Evolutionary conservation across 768 basidiomycete species (phyloP).

Genomic region (Pulveroboletus sp.): DNA sequence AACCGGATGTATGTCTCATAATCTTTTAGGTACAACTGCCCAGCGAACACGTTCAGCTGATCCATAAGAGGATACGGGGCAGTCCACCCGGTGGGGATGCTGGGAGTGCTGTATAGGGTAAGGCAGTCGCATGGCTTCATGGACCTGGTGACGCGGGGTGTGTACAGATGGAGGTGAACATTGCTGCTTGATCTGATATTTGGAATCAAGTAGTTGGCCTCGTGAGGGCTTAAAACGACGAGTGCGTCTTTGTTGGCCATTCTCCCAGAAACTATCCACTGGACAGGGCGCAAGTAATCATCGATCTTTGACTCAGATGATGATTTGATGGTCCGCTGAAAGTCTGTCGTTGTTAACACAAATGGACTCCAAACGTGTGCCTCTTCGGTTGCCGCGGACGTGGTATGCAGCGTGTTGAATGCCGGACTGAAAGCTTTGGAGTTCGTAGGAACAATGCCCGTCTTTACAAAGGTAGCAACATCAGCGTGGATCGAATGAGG

Average conservation of each 20-base stretch:
- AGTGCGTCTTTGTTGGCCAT: slow-evolving; percentile 8
- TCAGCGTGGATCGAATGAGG: neutral
- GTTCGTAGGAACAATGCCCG: neutral
- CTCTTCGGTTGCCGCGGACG: neutral
- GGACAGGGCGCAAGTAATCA: too few species aligned
- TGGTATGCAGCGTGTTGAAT: neutral
- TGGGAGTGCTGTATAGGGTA: neutral
- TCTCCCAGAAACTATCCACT: slow-evolving; percentile 2
- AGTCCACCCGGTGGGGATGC: neutral
- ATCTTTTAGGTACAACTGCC: neutral
- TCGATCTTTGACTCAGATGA: too few species aligned
- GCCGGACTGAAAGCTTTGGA: neutral
- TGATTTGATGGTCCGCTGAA: neutral
- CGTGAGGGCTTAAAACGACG: slow-evolving; percentile 38
- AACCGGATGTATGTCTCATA: neutral
- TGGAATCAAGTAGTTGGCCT: slow-evolving; percentile 38
- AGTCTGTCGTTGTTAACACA: slow-evolving; percentile 1
- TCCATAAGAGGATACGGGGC: neutral
- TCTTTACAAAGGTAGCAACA: neutral
- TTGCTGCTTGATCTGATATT: slow-evolving; percentile 27
- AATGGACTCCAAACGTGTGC: slow-evolving; percentile 2
- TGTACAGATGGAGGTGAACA: slow-evolving; percentile 3
- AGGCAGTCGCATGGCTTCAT: slow-evolving; percentile 4
- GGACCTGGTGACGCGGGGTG: neutral
- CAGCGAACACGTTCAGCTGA: slow-evolving; percentile 1